These are phyloP conservation scores for Seiridium cupressi DNA, from an alignment of 2,329 filamentous ascomycete genomes.

Conservation along the genomic window DNA sequence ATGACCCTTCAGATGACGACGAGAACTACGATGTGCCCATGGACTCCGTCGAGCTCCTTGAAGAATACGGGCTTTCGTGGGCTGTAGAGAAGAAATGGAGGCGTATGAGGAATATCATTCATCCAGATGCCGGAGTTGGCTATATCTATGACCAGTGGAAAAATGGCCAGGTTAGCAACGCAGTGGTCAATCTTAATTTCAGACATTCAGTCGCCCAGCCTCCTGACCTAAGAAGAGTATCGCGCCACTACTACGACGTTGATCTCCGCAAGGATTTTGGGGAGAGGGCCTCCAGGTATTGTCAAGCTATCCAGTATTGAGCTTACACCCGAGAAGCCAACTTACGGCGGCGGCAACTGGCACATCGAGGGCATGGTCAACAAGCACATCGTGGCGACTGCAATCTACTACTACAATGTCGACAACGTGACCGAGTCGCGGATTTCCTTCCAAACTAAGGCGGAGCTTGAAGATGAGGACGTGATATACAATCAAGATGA, in stretches of 20 bases:
- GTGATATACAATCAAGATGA: slow-evolving; percentile 31
- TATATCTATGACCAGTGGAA: background rate
- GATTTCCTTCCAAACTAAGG: slow-evolving; percentile 44
- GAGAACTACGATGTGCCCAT: background rate
- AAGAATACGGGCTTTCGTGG: background rate
- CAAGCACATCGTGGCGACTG: slow-evolving; percentile 62
- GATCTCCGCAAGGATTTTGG: slow-evolving; percentile 24
- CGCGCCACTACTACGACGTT: slow-evolving; percentile 15
- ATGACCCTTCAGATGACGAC: background rate
- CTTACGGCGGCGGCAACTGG: slow-evolving; percentile 52
- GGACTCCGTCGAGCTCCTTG: background rate
- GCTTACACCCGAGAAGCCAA: slow-evolving; percentile 55
- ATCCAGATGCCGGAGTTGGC: background rate
- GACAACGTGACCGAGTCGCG: slow-evolving; percentile 56
- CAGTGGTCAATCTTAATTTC: no score
- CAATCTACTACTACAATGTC: slow-evolving; percentile 60
- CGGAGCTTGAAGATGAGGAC: slow-evolving; percentile 36
- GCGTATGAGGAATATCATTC: background rate
- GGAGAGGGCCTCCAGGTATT: slow-evolving; percentile 50
- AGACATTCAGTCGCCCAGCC: no score
- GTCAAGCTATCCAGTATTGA: slow-evolving; percentile 63
- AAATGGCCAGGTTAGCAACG: background rate
- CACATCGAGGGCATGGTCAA: slow-evolving; percentile 57
- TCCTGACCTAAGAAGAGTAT: no score
- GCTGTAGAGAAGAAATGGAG: background rate